Evolutionary conservation across 768 basidiomycete species (phyloP).

Genomic region (Termitomyces sp.): DNA sequence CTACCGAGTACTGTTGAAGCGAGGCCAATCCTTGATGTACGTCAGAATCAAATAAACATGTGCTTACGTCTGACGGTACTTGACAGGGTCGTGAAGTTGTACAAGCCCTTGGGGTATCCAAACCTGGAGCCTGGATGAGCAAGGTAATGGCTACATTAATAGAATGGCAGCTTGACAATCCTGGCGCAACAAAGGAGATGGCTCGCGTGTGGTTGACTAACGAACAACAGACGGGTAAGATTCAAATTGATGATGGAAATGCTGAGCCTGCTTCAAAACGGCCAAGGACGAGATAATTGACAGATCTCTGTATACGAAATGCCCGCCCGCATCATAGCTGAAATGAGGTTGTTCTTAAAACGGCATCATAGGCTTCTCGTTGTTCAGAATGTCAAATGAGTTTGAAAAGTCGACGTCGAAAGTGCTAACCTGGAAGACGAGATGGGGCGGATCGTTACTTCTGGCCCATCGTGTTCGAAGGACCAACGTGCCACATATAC

Average conservation of each 20-base stretch:
- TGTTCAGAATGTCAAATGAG: background rate
- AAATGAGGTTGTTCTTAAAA: background rate
- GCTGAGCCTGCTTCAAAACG: constrained; percentile 35
- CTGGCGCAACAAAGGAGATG: constrained; percentile 57
- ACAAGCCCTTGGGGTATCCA: constrained; percentile 43
- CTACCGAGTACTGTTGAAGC: constrained; percentile 61
- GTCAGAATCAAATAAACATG: constrained; percentile 21
- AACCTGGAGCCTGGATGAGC: constrained; percentile 70
- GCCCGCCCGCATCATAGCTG: too few relatives aligned
- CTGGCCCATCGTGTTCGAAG: background rate
- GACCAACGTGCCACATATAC: background rate
- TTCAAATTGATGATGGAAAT: constrained; percentile 23
- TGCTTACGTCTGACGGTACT: constrained; percentile 2
- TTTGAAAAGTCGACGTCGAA: background rate
- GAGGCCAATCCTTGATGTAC: constrained; percentile 75
- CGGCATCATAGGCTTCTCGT: background rate
- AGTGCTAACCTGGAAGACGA: background rate
- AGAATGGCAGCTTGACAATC: constrained; percentile 85
- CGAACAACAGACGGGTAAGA: constrained; percentile 45
- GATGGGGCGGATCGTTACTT: background rate
- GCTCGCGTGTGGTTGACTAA: constrained; percentile 67
- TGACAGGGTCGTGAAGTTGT: constrained; percentile 70
- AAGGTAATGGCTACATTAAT: constrained; percentile 61
- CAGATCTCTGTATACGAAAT: background rate
- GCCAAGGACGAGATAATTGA: constrained; percentile 29